phyloP scores from a whole-genome alignment of 2,329 filamentous ascomycete genomes.

The Rasamsonia emersonii region DNA sequence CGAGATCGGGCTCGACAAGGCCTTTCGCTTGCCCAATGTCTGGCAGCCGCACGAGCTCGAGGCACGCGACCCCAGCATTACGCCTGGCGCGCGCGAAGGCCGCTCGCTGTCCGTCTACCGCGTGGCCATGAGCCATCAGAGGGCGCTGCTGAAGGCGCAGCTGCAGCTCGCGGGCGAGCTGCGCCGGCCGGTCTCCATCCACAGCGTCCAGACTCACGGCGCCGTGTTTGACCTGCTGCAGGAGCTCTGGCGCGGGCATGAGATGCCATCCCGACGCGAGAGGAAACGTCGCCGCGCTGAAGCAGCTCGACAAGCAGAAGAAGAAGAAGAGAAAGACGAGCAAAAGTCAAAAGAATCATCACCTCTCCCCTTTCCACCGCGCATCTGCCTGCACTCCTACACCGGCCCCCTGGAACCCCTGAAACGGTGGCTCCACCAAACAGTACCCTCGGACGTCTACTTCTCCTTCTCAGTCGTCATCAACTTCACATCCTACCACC shows the following conservation, averaged over 20 bases:
- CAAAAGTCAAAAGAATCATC: slow-evolving; percentile 9
- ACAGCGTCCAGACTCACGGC: slow-evolving; percentile 57
- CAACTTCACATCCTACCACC: slow-evolving; percentile 62
- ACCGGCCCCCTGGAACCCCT: slow-evolving; percentile 68
- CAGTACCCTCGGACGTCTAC: slow-evolving; percentile 67
- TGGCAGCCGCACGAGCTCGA: slow-evolving; percentile 32
- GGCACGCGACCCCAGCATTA: slow-evolving; percentile 33
- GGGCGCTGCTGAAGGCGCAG: slow-evolving; percentile 48
- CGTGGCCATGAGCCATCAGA: slow-evolving; percentile 51
- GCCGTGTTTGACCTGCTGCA: slow-evolving; percentile 48
- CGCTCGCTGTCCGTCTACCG: slow-evolving; percentile 49
- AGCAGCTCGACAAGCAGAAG: slow-evolving; percentile 22
- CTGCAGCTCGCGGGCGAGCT: slow-evolving; percentile 51
- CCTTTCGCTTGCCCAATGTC: slow-evolving; percentile 51
- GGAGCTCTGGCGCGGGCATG: slow-evolving; percentile 49
- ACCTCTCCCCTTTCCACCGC: slow-evolving; percentile 65
- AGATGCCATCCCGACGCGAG: slow-evolving; percentile 42
- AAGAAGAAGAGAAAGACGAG: slow-evolving; percentile 16
- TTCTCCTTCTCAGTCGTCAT: slow-evolving; percentile 83
- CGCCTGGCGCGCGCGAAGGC: slow-evolving; percentile 53
- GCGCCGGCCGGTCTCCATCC: slow-evolving; percentile 49
- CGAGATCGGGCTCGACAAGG: slow-evolving; percentile 54
- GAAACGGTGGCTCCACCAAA: slow-evolving; percentile 65
- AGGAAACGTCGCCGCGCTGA: slow-evolving; percentile 23
- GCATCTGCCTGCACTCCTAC: slow-evolving; percentile 91